Percentiles rank a stretch among this genome's conserved stretches.
These are phyloP conservation scores for Serendipita sp. DNA, from an alignment of 768 basidiomycete genomes.

Conservation along the genomic window DNA sequence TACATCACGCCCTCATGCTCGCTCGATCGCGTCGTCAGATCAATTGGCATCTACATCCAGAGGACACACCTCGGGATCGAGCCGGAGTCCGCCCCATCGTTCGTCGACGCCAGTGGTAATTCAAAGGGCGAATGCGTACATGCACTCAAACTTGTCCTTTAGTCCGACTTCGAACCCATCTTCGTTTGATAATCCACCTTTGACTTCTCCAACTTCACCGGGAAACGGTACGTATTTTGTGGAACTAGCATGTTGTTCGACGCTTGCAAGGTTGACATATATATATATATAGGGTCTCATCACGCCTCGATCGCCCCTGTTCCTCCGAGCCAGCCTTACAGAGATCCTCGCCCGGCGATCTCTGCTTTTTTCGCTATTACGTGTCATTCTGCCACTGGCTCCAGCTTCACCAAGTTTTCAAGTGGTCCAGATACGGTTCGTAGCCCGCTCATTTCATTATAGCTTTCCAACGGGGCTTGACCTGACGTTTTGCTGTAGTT, in stretches of 20 bases:
- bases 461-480: neutral
- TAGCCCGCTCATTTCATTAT: neutral
- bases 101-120: slow-evolving; percentile 2
- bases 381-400: slow-evolving; percentile 66
- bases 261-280: neutral
- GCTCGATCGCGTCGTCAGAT: slow-evolving; percentile 7
- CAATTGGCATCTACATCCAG: neutral
- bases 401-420: slow-evolving; percentile 66
- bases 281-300: neutral
- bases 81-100: slow-evolving; percentile 5
- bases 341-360: slow-evolving; percentile 54
- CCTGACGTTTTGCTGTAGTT: slow-evolving; percentile 25
- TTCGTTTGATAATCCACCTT: neutral
- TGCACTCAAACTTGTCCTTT: neutral
- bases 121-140: neutral
- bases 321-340: slow-evolving; percentile 52
- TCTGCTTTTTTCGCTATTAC: slow-evolving; percentile 72
- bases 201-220: neutral
- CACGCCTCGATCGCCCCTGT: neutral
- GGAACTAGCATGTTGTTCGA: too few relatives aligned
- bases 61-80: neutral
- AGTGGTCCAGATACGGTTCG: slow-evolving; percentile 53
- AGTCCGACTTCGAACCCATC: neutral
- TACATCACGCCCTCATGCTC: neutral
- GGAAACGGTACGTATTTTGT: neutral